Evolutionary conservation across 345 rosid genomes (phyloP).

Genomic region (Euclidium syriacum): DNA sequence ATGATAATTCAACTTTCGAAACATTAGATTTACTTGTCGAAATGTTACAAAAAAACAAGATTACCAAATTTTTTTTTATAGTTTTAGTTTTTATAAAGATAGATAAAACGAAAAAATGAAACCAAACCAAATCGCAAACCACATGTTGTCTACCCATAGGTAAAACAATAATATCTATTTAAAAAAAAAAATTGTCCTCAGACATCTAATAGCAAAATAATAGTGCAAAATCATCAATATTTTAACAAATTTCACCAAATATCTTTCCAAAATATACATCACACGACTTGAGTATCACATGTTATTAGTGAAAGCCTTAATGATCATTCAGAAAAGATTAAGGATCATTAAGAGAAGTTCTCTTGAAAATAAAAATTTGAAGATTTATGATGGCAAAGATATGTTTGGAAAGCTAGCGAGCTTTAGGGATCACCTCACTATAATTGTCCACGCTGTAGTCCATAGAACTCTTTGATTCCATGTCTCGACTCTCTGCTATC

Average conservation of each 20-base stretch:
- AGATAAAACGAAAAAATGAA: no score
- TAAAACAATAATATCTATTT: no score
- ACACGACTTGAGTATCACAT: not conserved
- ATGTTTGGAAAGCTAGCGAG: slow-evolving; percentile 11
- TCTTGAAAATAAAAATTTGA: not conserved
- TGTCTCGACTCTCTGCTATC: not conserved
- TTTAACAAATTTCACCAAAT: not conserved
- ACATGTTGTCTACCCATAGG: no score
- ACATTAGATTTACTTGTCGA: no score
- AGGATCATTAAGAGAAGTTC: not conserved
- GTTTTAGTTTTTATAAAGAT: no score
- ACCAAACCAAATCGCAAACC: no score
- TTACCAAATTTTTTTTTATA: no score
- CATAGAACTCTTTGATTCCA: not conserved
- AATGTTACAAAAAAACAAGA: no score
- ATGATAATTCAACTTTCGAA: no score
- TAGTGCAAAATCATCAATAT: not conserved
- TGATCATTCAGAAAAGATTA: not conserved
- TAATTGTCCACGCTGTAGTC: not conserved
- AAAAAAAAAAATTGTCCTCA: no score
- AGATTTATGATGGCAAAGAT: not conserved
- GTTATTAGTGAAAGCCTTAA: not conserved
- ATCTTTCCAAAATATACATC: not conserved
- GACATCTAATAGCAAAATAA: no score
- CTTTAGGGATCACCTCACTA: slow-evolving; percentile 9